Evolutionary conservation across 495 filamentous ascomycete genomes (phyloP).

Genomic region (Immersiella caudata): DNA sequence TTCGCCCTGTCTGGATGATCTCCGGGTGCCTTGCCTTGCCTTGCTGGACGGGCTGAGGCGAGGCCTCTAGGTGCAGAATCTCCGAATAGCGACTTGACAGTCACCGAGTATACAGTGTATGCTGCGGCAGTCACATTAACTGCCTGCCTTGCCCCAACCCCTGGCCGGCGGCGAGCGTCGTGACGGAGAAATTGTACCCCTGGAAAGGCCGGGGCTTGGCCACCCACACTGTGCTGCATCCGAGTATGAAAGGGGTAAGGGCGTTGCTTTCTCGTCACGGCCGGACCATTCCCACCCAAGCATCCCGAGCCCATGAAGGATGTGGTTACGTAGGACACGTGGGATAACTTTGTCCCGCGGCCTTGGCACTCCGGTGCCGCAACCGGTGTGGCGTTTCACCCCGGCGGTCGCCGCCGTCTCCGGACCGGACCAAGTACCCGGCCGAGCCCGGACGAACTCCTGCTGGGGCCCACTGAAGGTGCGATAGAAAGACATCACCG

Average conservation of each 20-base stretch:
- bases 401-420: neutral
- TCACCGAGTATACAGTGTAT: neutral
- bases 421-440: conserved; percentile 18
- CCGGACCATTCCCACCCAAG: conserved; percentile 4
- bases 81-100: neutral
- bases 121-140: neutral
- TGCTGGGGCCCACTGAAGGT: neutral
- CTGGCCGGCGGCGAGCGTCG: neutral
- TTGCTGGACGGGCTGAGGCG: neutral
- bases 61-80: neutral
- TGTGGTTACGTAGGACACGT: neutral
- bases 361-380: neutral
- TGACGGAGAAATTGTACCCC: neutral
- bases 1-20: neutral
- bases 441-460: neutral
- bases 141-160: neutral
- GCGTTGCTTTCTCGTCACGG: neutral
- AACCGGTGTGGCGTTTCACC: neutral
- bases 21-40: neutral
- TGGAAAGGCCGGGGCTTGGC: neutral
- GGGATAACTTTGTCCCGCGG: neutral
- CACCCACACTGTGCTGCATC: conserved; percentile 14
- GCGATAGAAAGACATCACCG: neutral
- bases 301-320: conserved; percentile 4
- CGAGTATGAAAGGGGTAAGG: conserved; percentile 1